phyloP scores from a whole-genome alignment of 116 monocot species.

The Posidonia oceanica region DNA sequence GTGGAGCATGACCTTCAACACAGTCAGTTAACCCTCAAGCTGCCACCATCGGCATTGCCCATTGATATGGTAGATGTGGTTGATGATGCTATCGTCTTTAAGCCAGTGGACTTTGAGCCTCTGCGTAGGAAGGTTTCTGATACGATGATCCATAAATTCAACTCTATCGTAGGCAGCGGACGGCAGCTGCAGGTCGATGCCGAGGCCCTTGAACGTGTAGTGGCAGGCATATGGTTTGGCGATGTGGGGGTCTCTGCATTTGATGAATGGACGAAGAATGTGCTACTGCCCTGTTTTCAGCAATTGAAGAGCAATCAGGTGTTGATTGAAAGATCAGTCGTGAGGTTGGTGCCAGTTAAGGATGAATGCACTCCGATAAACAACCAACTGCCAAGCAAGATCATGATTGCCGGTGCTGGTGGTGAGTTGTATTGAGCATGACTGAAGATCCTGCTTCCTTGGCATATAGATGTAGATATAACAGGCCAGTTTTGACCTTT shows the following conservation, averaged over 20 bases:
- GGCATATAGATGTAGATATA: no score
- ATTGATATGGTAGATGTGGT: constrained; percentile 16
- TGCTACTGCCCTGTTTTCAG: constrained; percentile 25
- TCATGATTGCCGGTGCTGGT: background rate
- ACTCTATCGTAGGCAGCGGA: constrained; percentile 9
- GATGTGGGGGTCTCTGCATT: constrained; percentile 7
- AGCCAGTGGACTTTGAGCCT: constrained; percentile 37
- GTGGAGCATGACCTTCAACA: constrained; percentile 27
- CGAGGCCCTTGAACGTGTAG: constrained; percentile 24
- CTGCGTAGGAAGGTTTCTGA: constrained; percentile 19
- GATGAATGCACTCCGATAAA: background rate
- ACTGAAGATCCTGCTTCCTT: no score
- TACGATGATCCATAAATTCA: constrained; percentile 16
- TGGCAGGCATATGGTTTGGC: constrained; percentile 38
- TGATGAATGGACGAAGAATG: constrained; percentile 44
- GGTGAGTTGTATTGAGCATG: no score
- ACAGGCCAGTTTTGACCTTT: no score
- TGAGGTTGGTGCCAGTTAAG: constrained; percentile 22
- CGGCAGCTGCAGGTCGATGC: constrained; percentile 17
- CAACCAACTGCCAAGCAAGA: background rate
- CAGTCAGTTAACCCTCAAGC: background rate
- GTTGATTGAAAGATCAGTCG: background rate
- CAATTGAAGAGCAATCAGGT: constrained; percentile 23
- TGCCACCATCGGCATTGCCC: background rate
- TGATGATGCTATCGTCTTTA: constrained; percentile 30